Evolutionary conservation across 2,329 filamentous ascomycete genomes (phyloP).

Genomic region (Zasmidium angulare): DNA sequence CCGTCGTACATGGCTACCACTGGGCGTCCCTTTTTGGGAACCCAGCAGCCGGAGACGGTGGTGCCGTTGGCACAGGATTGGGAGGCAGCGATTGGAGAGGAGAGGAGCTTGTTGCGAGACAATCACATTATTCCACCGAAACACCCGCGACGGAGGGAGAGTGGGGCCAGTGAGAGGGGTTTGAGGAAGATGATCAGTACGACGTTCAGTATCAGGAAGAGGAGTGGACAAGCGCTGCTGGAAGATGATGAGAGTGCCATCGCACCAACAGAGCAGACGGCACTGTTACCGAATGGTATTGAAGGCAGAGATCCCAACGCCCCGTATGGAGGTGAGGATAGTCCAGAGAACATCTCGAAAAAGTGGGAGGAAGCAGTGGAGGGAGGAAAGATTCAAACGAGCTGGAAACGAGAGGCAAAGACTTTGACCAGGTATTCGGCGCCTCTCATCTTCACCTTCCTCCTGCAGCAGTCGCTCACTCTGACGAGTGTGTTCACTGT

Average conservation of each 20-base stretch:
- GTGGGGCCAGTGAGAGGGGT: constrained; percentile 20
- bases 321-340: constrained; percentile 49
- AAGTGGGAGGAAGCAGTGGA: constrained; percentile 86
- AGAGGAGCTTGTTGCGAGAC: constrained; percentile 59
- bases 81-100: constrained; percentile 55
- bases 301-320: constrained; percentile 25
- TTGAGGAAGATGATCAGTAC: constrained; percentile 19
- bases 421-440: constrained; percentile 59
- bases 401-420: constrained; percentile 86
- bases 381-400: constrained; percentile 78
- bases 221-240: constrained; percentile 29
- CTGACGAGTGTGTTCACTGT: constrained; percentile 51
- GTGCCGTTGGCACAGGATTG: constrained; percentile 49
- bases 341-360: constrained; percentile 61
- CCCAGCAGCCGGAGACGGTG: constrained; percentile 51
- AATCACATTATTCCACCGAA: constrained; percentile 59
- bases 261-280: constrained; percentile 45
- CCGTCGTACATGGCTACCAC: constrained; percentile 75
- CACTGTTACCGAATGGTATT: constrained; percentile 45
- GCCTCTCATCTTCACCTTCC: constrained; percentile 48
- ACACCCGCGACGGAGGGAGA: constrained; percentile 39
- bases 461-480: constrained; percentile 51
- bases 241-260: constrained; percentile 7
- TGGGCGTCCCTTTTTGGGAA: constrained; percentile 67
- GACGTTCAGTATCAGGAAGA: constrained; percentile 30